Percentiles rank a stretch among this genome's conserved stretches.
phyloP scores from a whole-genome alignment of 2,329 filamentous ascomycete genomes.

The Colletotrichum sp. region DNA sequence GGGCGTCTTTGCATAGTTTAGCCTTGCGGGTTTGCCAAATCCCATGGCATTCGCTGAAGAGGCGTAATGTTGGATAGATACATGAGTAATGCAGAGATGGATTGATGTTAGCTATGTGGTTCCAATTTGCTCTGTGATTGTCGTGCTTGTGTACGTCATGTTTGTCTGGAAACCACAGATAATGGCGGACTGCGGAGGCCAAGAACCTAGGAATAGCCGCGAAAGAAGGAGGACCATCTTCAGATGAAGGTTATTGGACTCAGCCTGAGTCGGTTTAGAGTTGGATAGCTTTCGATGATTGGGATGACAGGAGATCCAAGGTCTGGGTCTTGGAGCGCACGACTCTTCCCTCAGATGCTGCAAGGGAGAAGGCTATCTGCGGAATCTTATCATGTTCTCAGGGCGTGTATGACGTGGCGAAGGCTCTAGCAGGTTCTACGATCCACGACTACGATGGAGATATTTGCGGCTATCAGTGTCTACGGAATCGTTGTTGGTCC shows the following conservation, averaged over 20 bases:
- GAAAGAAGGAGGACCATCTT: background rate
- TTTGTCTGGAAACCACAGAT: background rate
- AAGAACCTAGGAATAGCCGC: background rate
- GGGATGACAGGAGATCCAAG: background rate
- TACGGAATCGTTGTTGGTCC: background rate
- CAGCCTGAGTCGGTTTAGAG: background rate
- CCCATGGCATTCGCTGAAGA: background rate
- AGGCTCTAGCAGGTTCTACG: background rate
- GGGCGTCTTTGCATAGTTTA: slow-evolving; percentile 2
- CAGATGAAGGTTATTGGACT: background rate
- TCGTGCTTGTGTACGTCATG: background rate
- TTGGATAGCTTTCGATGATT: background rate
- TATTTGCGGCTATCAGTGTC: background rate
- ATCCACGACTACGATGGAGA: background rate
- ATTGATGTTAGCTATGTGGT: background rate
- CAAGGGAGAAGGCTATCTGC: background rate
- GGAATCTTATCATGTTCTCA: background rate
- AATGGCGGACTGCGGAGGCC: background rate
- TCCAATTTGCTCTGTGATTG: background rate
- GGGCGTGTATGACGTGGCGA: background rate
- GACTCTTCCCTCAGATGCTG: background rate
- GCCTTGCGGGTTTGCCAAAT: background rate
- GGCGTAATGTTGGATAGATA: slow-evolving; percentile 18
- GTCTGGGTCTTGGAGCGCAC: background rate
- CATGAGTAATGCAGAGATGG: slow-evolving; percentile 22